Evolutionary conservation across 208 protist species (phyloP), one percentile per base, ranked within the genome.

Genomic region (Naegleria fowleri): DNA sequence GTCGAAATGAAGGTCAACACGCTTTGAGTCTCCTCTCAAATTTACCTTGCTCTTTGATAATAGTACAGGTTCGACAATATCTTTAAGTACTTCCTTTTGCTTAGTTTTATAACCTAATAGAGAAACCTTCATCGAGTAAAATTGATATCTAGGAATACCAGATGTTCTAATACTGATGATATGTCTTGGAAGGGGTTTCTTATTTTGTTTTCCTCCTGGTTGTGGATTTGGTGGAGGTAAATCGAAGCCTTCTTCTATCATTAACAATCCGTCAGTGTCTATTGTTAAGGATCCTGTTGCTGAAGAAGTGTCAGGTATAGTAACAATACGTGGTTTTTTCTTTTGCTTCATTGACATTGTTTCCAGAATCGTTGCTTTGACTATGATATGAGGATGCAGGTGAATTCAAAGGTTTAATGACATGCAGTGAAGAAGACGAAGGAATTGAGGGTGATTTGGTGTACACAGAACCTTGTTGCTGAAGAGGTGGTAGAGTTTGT

Each of bases 111-210:
- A 79, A 36, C 67, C 67, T 79, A 79, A 79, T 7, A 79, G 25
- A 36, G 67, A 79, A 36, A 36, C 16, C 9, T 79, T 79, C 25
- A 79, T 36, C 0, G 67, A 79, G n/a, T 36, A 79, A 7, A 79
- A 36, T 79, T 29, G 16, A 36, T 79, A 79, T 29, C 29, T 79
- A 22, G 36, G n/a, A 29, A 85, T 43, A 2, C 36, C n/a, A 29
- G 38, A 43, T 5, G 15, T 25, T 7, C 22, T 85, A 16, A 85
- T 25, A 25, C 38, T 43, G 19, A 85, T 85, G 15, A 85, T 43
- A 85, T 85, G 79, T 85, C 79, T 85, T 43, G 79, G 79, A 19
- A 85, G n/a, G 5, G 79, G 79, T 85, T 85, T 85, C 22, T 85
- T 85, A 25, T 85, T 85, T 85, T 43, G 38, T 43, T 85, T 85